Percentiles rank a stretch among this genome's conserved stretches.
Conservation (phyloP, 768 basidiomycete genomes). For the Suillus sp. region DNA sequence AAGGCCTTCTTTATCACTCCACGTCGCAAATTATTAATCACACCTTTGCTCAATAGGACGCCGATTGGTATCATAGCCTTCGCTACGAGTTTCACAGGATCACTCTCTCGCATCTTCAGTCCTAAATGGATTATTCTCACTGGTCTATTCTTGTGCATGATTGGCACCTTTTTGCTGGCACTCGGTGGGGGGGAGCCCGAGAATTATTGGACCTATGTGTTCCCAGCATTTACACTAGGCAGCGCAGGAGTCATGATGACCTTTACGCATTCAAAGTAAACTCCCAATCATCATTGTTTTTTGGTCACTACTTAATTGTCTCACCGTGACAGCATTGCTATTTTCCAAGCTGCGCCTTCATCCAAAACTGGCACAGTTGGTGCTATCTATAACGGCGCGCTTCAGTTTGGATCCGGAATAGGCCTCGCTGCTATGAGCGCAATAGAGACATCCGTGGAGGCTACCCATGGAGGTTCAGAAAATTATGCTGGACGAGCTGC, state of each 20-base stretch:
- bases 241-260: conserved; percentile 47
- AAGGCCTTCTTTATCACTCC: conserved; percentile 15
- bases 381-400: conserved; percentile 57
- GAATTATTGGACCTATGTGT: conserved; percentile 48
- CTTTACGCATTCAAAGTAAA: conserved; percentile 52
- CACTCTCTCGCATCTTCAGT: conserved; percentile 38
- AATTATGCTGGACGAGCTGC: conserved; percentile 45
- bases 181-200: conserved; percentile 41
- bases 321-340: conserved; percentile 42
- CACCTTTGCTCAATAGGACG: conserved; percentile 28
- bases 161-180: conserved; percentile 44
- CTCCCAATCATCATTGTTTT: not conserved
- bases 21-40: not conserved
- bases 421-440: conserved; percentile 51
- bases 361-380: conserved; percentile 55
- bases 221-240: conserved; percentile 54
- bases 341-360: conserved; percentile 49
- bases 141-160: conserved; percentile 40
- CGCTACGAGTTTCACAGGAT: conserved; percentile 39
- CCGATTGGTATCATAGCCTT: conserved; percentile 45
- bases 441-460: conserved; percentile 48
- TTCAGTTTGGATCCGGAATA: conserved; percentile 54
- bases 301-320: conserved; percentile 7
- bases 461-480: conserved; percentile 30
- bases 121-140: conserved; percentile 49